Base-by-base conservation (phyloP, 163 green algal genomes). In the Coccomyxa subellipsoidea region DNA sequence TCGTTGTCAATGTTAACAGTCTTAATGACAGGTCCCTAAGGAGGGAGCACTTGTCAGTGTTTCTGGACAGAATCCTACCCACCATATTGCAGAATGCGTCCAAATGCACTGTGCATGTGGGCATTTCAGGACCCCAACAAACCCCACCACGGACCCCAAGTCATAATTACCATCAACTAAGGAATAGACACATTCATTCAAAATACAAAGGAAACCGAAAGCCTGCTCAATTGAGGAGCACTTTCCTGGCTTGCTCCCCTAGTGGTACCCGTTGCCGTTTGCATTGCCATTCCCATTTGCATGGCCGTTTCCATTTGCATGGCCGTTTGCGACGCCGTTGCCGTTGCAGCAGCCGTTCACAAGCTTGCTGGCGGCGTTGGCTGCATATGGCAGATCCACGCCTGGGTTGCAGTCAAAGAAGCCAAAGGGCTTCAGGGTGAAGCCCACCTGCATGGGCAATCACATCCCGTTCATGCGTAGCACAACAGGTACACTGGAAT, bases 341-440 rank as follows among this genome's bases (percentile, higher is more conserved):
- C 66, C 66, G 32, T 73, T 73, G 66, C 66, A 73, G 66, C 66
- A 73, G 47, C 47, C 47, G 23, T 59, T 59, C 66, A 73, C 66
- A 6, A 73, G 66, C 66, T 73, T 73, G 76, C 76, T 80, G 37
- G 76, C 76, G 5, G 36, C 71, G 54, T 85, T 80, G 15, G 69
- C 21, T 23, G 23, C 35, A 9, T 54, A 38, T 4, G 84, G 84
- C 23, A 88, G 37, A 70, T 88, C 82, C 34, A 88, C 32, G 35
- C 29, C 81, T 12, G 84, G 84, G 77, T 88, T 88, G 53, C 37
- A 35, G 4, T 71, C 78, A 34, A 88, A 88, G 81, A 88, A 88
- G 69, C 54, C 40, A 31, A 70, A 76, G 15, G 84, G 84, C 84
- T 85, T 88, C n/a, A 92, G 73, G 54, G 66, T 75, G 85, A 93